These are phyloP conservation scores for Nakazawaea laoshanensis DNA, from an alignment of 805 yeast genomes.

Conservation along the genomic window DNA sequence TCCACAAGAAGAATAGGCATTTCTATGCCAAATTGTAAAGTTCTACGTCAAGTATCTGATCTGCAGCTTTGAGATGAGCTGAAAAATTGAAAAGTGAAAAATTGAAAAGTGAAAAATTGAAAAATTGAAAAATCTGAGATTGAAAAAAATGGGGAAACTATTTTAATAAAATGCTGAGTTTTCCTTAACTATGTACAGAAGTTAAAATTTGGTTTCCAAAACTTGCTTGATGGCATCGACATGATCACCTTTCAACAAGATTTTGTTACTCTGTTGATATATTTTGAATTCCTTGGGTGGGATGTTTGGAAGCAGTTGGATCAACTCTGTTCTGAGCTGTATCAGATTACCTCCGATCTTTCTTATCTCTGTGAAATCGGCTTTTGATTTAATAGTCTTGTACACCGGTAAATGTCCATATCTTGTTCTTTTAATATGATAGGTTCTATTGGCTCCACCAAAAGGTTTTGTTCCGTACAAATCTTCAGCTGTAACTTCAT, in stretches of 20 bases:
- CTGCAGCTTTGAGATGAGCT: too few relatives aligned
- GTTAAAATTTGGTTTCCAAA: conserved; percentile 22
- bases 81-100: too few relatives aligned
- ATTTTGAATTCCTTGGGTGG: conserved; percentile 36
- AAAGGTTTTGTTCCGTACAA: conserved; percentile 13
- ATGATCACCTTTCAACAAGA: conserved; percentile 44
- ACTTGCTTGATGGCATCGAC: conserved; percentile 25
- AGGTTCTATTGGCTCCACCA: conserved; percentile 28
- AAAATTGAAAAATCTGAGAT: too few relatives aligned
- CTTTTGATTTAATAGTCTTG: conserved; percentile 53
- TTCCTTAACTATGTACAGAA: neutral
- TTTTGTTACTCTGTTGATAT: conserved; percentile 39
- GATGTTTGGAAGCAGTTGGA: conserved; percentile 37
- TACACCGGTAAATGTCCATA: conserved; percentile 79
- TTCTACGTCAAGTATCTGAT: too few relatives aligned
- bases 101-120: too few relatives aligned
- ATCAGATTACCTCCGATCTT: conserved; percentile 60
- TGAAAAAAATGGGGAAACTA: too few relatives aligned
- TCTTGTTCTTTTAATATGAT: conserved; percentile 40
- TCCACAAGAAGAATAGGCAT: conserved; percentile 68
- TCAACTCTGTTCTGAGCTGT: conserved; percentile 60
- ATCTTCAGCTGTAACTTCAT: conserved; percentile 16
- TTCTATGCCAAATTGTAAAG: too few relatives aligned
- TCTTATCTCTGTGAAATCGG: conserved; percentile 64
- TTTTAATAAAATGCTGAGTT: too few relatives aligned